These are phyloP conservation scores for Dioscorea alata DNA, from an alignment of 106 monocot species.

Conservation along the genomic window DNA sequence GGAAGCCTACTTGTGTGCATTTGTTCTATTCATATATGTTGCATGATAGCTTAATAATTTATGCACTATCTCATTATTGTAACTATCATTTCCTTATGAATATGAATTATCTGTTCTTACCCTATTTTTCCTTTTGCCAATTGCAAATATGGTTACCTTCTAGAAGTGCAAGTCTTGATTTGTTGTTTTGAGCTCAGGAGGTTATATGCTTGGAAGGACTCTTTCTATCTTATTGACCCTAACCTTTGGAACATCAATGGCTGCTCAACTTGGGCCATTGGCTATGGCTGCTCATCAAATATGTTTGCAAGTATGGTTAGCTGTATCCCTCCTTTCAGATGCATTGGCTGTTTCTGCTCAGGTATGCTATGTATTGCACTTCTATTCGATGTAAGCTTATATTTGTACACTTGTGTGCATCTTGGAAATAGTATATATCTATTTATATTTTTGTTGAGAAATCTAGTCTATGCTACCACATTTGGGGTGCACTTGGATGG, in stretches of 20 bases:
- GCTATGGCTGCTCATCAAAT: slow-evolving; percentile 99
- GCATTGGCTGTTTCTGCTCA: slow-evolving; percentile 94
- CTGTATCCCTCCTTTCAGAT: slow-evolving; percentile 95
- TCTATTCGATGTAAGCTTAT: not conserved
- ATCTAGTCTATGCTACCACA: no score
- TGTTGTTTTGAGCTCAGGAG: slow-evolving; percentile 39
- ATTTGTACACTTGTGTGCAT: no score
- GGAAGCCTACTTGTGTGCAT: no score
- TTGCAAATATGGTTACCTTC: not conserved
- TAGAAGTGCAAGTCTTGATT: not conserved
- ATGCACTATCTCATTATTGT: no score
- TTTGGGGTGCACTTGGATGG: no score
- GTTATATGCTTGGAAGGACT: slow-evolving; percentile 81
- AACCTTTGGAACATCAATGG: slow-evolving; percentile 95
- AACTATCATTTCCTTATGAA: no score
- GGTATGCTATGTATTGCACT: slow-evolving; percentile 24
- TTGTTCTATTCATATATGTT: no score
- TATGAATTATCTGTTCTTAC: no score
- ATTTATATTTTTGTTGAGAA: no score
- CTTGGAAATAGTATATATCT: no score
- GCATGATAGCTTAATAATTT: no score
- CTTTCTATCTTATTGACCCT: slow-evolving; percentile 77
- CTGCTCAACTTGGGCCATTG: slow-evolving; percentile 73
- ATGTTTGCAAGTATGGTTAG: slow-evolving; percentile 95
- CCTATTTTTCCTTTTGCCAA: no score